Percentiles rank a stretch among this genome's conserved stretches.
These are phyloP conservation scores for Jamesozyma hellenica DNA, from an alignment of 805 yeast species.

Conservation along the genomic window DNA sequence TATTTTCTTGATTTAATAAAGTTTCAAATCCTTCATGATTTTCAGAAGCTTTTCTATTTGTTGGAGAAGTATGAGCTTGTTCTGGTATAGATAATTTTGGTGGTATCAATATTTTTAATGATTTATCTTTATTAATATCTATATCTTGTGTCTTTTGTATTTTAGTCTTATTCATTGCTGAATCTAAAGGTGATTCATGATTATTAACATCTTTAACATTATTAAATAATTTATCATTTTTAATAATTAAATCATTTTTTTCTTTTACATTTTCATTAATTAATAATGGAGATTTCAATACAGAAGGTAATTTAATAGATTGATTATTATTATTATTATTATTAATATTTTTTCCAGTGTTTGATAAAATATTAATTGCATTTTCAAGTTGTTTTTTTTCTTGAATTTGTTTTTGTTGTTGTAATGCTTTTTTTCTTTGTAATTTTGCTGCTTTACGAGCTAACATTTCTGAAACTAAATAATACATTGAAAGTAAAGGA, in stretches of 20 bases:
- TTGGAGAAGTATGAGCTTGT: constrained; percentile 42
- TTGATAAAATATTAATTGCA: constrained; percentile 2
- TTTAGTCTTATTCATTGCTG: not conserved
- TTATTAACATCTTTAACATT: no score
- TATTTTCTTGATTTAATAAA: constrained; percentile 9
- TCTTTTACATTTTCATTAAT: no score
- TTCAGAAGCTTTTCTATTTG: constrained; percentile 22
- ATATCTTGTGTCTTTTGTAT: no score
- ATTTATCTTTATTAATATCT: not conserved
- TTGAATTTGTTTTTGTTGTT: constrained; percentile 10
- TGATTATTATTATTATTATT: not conserved
- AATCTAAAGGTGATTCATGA: not conserved
- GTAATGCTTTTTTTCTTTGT: constrained; percentile 18
- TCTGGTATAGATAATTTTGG: constrained; percentile 39
- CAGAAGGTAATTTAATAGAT: not conserved
- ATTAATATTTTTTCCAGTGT: not conserved
- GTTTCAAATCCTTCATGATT: constrained; percentile 17
- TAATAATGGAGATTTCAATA: constrained; percentile 1
- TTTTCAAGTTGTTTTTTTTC: constrained; percentile 7
- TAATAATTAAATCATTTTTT: not conserved
- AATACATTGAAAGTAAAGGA: constrained; percentile 81
- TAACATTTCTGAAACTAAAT: constrained; percentile 74
- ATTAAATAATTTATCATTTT: not conserved
- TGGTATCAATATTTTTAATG: constrained; percentile 24
- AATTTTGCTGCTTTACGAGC: constrained; percentile 54